phyloP scores from a whole-genome alignment of 2,329 filamentous ascomycete genomes.

The Colletotrichum spinosum region DNA sequence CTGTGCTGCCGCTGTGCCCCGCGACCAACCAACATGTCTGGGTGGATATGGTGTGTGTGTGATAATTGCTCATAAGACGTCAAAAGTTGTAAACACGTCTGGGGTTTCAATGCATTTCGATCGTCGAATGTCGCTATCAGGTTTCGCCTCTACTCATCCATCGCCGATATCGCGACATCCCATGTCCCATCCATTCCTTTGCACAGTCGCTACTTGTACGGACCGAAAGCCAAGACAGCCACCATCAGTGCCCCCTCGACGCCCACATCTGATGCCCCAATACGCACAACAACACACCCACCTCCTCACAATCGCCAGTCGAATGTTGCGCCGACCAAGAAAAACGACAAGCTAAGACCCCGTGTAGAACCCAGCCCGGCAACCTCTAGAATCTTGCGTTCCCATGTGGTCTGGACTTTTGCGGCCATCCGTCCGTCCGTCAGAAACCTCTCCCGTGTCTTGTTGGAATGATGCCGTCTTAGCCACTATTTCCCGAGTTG shows the following conservation, averaged over 20 bases:
- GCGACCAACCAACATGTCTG: not conserved
- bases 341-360: constrained; percentile 17
- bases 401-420: constrained; percentile 6
- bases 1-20: not conserved
- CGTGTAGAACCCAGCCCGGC: constrained; percentile 7
- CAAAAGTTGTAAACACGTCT: constrained; percentile 15
- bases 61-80: constrained; percentile 2
- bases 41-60: too few relatives aligned
- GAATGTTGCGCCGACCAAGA: not conserved
- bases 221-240: constrained; percentile 14
- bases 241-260: not conserved
- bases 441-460: constrained; percentile 15
- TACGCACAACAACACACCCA: too few relatives aligned
- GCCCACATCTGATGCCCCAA: not conserved
- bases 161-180: constrained; percentile 35
- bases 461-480: constrained; percentile 14
- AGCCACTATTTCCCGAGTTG: constrained; percentile 27
- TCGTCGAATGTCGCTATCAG: constrained; percentile 19
- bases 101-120: constrained; percentile 21
- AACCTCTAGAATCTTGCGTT: constrained; percentile 3
- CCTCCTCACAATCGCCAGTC: constrained; percentile 2
- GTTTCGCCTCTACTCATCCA: constrained; percentile 22
- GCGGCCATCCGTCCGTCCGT: constrained; percentile 1
- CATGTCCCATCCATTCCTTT: constrained; percentile 29
- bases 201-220: constrained; percentile 20